Conservation (phyloP, 2,329 filamentous ascomycete species). For the Fusarium sarcochroum region DNA sequence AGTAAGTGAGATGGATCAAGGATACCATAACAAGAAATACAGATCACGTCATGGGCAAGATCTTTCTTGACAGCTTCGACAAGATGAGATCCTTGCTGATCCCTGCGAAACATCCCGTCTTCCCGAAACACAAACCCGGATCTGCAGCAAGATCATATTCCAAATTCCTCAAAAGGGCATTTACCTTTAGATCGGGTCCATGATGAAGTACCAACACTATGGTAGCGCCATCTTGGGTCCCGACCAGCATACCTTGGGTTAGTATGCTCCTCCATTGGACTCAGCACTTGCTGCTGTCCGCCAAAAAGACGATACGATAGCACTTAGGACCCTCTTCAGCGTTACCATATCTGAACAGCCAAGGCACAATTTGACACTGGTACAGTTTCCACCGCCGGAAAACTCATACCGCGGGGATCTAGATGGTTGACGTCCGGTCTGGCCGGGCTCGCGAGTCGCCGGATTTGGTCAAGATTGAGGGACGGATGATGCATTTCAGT, state of each 20-base stretch:
- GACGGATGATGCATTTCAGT: slow-evolving; percentile 8
- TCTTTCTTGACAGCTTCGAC: slow-evolving; percentile 1
- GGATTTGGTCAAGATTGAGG: slow-evolving; percentile 39
- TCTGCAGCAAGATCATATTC: slow-evolving; percentile 22
- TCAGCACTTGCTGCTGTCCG: slow-evolving; percentile 27
- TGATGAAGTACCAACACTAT: slow-evolving; percentile 6
- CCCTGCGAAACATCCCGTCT: slow-evolving; percentile 11
- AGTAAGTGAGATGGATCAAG: not conserved
- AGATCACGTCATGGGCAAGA: not conserved
- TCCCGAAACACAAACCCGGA: slow-evolving; percentile 26
- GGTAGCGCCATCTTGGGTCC: slow-evolving; percentile 10
- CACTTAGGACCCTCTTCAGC: not conserved
- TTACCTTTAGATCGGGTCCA: slow-evolving; percentile 4
- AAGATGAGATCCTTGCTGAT: slow-evolving; percentile 10
- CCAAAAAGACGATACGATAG: slow-evolving; percentile 3
- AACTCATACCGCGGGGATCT: slow-evolving; percentile 8
- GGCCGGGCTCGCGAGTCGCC: slow-evolving; percentile 26
- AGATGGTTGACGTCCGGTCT: slow-evolving; percentile 31
- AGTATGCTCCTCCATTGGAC: not conserved
- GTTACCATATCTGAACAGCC: not conserved
- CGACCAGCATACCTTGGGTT: slow-evolving; percentile 3
- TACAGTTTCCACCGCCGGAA: not conserved
- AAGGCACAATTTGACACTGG: not conserved
- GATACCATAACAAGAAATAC: not conserved
- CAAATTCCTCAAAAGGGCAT: slow-evolving; percentile 23